These are phyloP conservation scores for Eucalyptus regnans DNA, from an alignment of 345 rosid species.

Conservation along the genomic window DNA sequence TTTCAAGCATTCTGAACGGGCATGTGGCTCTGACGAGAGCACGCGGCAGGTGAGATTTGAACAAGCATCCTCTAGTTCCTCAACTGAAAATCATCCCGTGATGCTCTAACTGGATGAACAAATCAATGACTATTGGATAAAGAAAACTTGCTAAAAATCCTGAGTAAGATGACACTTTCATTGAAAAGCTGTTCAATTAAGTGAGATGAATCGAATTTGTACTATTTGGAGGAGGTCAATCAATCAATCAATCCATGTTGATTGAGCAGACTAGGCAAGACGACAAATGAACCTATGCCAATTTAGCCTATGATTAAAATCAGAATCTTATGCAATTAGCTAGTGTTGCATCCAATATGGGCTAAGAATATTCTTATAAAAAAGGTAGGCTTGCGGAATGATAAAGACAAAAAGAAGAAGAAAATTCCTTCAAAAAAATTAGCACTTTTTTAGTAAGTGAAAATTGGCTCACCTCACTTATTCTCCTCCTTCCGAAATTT, in stretches of 20 bases:
- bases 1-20: accelerated
- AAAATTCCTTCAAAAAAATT: background rate
- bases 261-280: background rate
- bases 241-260: no score
- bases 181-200: background rate
- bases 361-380: background rate
- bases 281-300: accelerated
- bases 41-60: accelerated
- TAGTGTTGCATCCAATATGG: background rate
- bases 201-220: background rate
- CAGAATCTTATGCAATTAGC: background rate
- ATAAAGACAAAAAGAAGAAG: background rate
- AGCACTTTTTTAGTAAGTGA: no score
- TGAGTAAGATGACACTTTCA: background rate
- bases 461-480: background rate
- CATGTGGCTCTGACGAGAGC: background rate
- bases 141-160: background rate
- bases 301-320: no score
- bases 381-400: background rate
- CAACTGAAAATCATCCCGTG: background rate
- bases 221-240: background rate
- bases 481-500: background rate
- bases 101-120: accelerated
- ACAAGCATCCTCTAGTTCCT: background rate
- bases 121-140: accelerated